phyloP scores from a whole-genome alignment of 257 asterid genomes.

The Gentiana dahurica region DNA sequence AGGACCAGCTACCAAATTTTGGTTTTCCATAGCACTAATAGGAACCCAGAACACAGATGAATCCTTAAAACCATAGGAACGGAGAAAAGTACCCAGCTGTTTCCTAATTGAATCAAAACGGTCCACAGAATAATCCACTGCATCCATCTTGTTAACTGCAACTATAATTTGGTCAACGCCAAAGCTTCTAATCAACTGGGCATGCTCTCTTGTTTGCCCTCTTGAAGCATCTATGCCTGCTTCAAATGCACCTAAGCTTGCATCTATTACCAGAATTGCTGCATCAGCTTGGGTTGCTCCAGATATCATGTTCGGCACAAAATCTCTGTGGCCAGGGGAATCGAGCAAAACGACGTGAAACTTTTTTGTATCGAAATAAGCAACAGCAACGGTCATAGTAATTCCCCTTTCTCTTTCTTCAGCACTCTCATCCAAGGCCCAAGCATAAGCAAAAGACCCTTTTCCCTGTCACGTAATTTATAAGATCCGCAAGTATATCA shows the following conservation, averaged over 20 bases:
- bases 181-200: conserved; percentile 84
- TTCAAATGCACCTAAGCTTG: conserved; percentile 89
- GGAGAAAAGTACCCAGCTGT: conserved; percentile 69
- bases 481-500: conserved; percentile 8
- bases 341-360: conserved; percentile 84
- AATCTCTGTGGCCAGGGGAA: conserved; percentile 97
- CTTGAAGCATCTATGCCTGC: conserved; percentile 71
- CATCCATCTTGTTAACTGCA: conserved; percentile 92
- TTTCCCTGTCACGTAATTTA: conserved; percentile 61
- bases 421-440: conserved; percentile 98
- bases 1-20: conserved; percentile 60
- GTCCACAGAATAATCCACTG: conserved; percentile 70
- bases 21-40: conserved; percentile 86
- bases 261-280: conserved; percentile 85
- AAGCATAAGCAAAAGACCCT: conserved; percentile 96
- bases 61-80: conserved; percentile 74
- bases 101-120: conserved; percentile 68
- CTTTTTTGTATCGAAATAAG: conserved; percentile 60
- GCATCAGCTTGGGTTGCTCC: conserved; percentile 99
- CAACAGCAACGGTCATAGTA: conserved; percentile 96
- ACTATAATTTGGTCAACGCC: conserved; percentile 88
- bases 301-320: conserved; percentile 97
- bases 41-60: conserved; percentile 79
- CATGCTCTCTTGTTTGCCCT: conserved; percentile 97
- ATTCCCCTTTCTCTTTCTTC: conserved; percentile 99